A percentile compares a stretch with the other conserved stretches of the same genome.
Evolutionary conservation across 306 rosid species (phyloP).

Genomic region (Calophaca sinica): DNA sequence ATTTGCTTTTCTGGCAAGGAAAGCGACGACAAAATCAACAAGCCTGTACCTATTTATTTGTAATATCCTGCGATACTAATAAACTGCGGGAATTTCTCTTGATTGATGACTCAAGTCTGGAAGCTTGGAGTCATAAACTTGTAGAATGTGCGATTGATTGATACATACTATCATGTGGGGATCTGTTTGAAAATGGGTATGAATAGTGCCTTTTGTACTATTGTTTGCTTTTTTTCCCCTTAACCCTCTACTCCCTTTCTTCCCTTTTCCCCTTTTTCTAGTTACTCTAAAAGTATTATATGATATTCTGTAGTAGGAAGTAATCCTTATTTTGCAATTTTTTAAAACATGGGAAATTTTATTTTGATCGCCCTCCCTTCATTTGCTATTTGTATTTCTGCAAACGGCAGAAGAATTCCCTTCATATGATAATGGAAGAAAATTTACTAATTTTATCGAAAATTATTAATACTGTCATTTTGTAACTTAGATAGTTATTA

Average conservation of each 20-base stretch:
- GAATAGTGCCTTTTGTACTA: conserved; percentile 14
- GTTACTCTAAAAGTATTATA: conserved; percentile 1
- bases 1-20: not conserved
- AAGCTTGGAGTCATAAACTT: conserved; percentile 3
- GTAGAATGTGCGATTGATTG: not conserved
- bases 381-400: conserved; percentile 8
- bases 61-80: not conserved
- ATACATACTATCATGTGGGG: not conserved
- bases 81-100: conserved; percentile 1
- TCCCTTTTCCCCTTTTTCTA: not conserved
- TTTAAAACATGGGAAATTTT: conserved; percentile 9
- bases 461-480: not conserved
- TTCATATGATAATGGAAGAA: not conserved
- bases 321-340: not conserved
- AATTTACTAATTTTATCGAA: not conserved
- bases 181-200: not conserved
- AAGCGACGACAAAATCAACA: conserved; percentile 1
- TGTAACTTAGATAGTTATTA: conserved; percentile 1
- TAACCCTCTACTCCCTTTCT: not conserved
- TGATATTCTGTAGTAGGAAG: not conserved
- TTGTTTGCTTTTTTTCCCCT: not conserved
- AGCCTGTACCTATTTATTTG: too few relatives aligned
- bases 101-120: conserved; percentile 11
- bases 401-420: conserved; percentile 18
- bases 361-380: not conserved